Evolutionary conservation across 148 eudicot species (phyloP), one percentile per base, ranked within the genome.

Genomic region (Fagopyrum homotropicum): DNA sequence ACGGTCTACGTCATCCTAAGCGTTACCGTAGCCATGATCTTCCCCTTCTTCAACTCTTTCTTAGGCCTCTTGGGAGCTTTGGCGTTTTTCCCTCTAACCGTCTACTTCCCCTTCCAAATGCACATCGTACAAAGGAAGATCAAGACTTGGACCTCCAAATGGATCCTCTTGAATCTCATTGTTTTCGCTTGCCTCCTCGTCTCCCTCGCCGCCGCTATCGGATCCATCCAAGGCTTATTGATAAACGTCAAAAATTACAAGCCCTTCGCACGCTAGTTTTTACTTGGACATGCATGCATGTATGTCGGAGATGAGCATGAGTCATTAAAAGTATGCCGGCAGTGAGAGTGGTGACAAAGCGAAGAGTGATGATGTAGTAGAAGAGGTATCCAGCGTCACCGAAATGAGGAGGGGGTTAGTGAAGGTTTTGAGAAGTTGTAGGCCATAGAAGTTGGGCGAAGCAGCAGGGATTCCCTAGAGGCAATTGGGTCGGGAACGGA

Each of bases 21-120:
- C 49, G 83, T 86, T 0, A 44, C 82, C 10, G 9, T 86, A 1
- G 91, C 91, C 4, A 86, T 85, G 89, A 46, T 82, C n/a, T 81
- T 90, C 43, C 92, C 95, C 0, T 88, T 88, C 83, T 90, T 88
- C 84, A 90, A 86, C 16, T 85, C 85, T 15, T 77, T 90, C 46
- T 73, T 88, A 11, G 94, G 91, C 14, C 80, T 90, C 1, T 57
- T 90, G 0, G 94, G 94, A 2, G 86, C 94, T 0, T 49, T 76
- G 4, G 64, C 87, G 4, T 90, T 88, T 47, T 90, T 89, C 88
- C 94, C 94, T 4, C 73, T 90, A 12, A 81, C 94, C 7, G 86
- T 89, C 15, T 87, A 81, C 77, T 88, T 90, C 63, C 91, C 94
- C 2, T 72, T 86, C 0, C 87, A 86, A 76, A 90, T 88, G 88